A percentile compares a stretch with the other conserved stretches of the same genome.
Conservation (phyloP, 306 rosid species). For the Cicer yamashitae region DNA sequence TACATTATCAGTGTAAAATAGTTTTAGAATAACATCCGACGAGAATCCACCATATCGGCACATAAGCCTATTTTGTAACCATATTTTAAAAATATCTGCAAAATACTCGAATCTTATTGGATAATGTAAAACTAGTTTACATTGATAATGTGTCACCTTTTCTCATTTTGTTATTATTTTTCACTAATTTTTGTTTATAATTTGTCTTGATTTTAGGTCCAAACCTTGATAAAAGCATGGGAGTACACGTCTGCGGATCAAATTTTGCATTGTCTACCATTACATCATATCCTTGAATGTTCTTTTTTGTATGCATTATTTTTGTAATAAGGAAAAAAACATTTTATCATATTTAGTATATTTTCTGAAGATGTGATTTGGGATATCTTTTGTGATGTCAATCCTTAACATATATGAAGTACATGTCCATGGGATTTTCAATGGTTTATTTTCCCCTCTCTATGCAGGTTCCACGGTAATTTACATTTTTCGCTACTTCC, state of each 20-base stretch:
- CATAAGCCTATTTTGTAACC: too few species aligned
- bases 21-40: too few species aligned
- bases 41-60: too few species aligned
- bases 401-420: constrained; percentile 64
- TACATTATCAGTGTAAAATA: too few species aligned
- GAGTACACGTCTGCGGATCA: constrained; percentile 79
- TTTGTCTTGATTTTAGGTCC: constrained; percentile 70
- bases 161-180: constrained; percentile 20
- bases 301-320: constrained; percentile 15
- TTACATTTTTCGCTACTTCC: constrained; percentile 36
- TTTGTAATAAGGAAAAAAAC: constrained; percentile 16
- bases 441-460: constrained; percentile 86
- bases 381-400: constrained; percentile 41
- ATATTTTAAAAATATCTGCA: too few species aligned
- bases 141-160: too few species aligned
- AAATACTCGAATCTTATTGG: too few species aligned
- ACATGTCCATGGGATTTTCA: constrained; percentile 98
- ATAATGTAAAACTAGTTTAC: too few species aligned
- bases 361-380: constrained; percentile 38
- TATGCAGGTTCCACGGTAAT: constrained; percentile 87
- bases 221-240: constrained; percentile 85
- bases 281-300: constrained; percentile 87
- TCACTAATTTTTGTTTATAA: constrained; percentile 1
- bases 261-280: constrained; percentile 88
- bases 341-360: constrained; percentile 41